Evolutionary conservation across 2,329 filamentous ascomycete genomes (phyloP).

Genomic region (Neofusicoccum cordaticola): DNA sequence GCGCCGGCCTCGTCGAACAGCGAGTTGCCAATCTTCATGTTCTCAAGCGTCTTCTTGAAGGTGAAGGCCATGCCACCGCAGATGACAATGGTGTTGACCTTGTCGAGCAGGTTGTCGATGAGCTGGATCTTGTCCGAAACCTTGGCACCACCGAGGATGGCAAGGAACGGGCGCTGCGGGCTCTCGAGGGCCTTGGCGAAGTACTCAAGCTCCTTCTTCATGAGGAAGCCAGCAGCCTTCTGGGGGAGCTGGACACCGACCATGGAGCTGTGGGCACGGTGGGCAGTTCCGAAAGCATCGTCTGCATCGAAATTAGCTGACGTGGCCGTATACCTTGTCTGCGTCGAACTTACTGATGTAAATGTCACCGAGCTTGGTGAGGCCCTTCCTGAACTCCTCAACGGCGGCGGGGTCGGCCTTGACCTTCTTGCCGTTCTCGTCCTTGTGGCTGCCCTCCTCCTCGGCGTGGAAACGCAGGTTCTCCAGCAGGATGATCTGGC

Average conservation of each 20-base stretch:
- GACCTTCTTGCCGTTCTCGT: constrained; percentile 90
- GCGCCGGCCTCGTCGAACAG: constrained; percentile 92
- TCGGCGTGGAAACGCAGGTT: constrained; percentile 98
- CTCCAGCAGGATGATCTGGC: constrained; percentile 87
- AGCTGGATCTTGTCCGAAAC: constrained; percentile 99
- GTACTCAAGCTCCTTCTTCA: constrained; percentile 99
- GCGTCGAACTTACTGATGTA: constrained; percentile 75
- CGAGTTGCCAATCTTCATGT: constrained; percentile 82
- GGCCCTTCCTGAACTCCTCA: constrained; percentile 86
- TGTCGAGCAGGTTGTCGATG: constrained; percentile 97
- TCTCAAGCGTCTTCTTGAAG: constrained; percentile 98
- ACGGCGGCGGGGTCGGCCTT: constrained; percentile 96
- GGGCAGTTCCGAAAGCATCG: constrained; percentile 96
- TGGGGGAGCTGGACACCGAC: constrained; percentile 93
- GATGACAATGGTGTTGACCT: constrained; percentile 95
- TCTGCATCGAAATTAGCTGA: constrained; percentile 53
- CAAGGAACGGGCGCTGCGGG: constrained; percentile 92
- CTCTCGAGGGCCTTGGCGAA: constrained; percentile 94
- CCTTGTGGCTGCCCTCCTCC: constrained; percentile 95
- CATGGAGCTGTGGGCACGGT: constrained; percentile 99
- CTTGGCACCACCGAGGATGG: constrained; percentile 97
- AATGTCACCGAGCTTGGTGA: constrained; percentile 91
- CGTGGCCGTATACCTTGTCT: background rate
- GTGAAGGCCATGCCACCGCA: constrained; percentile 99
- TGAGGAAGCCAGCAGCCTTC: constrained; percentile 95